These are phyloP conservation scores for Narthecium ossifragum DNA, from an alignment of 106 monocot species.

Conservation along the genomic window DNA sequence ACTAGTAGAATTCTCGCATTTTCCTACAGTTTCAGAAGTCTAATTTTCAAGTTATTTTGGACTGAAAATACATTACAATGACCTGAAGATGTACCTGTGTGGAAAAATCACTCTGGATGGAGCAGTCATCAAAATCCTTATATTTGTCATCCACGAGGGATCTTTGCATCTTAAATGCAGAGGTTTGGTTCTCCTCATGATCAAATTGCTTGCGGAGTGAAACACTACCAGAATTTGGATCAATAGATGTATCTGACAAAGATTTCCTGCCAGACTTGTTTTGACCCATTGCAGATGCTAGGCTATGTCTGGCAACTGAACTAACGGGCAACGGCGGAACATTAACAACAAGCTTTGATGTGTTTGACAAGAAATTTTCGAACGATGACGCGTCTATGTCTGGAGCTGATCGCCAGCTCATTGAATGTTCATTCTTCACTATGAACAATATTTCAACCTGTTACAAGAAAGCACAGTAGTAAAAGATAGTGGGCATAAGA, in stretches of 20 bases:
- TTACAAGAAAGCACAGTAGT: neutral
- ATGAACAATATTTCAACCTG: constrained; percentile 85
- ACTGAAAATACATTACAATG: neutral
- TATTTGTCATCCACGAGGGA: constrained; percentile 48
- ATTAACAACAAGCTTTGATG: constrained; percentile 41
- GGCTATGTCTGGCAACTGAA: constrained; percentile 34
- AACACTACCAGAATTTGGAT: constrained; percentile 35
- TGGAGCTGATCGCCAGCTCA: constrained; percentile 64
- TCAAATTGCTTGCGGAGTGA: constrained; percentile 79
- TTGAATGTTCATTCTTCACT: constrained; percentile 52
- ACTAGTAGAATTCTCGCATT: too few species aligned
- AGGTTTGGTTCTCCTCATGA: constrained; percentile 52
- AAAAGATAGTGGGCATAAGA: neutral
- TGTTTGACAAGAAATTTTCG: constrained; percentile 33
- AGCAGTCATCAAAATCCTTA: constrained; percentile 23
- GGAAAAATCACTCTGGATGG: neutral
- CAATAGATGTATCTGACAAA: constrained; percentile 55
- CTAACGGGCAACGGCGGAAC: constrained; percentile 21
- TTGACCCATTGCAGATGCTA: constrained; percentile 57
- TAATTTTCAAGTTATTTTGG: too few species aligned
- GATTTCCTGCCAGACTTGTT: constrained; percentile 69
- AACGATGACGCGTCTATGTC: constrained; percentile 41
- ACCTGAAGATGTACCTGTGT: constrained; percentile 25
- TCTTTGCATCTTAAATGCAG: constrained; percentile 41
- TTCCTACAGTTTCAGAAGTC: too few species aligned